These are phyloP conservation scores for Guadua angustifolia DNA, from an alignment of 176 grass and related monocot genomes.

Conservation along the genomic window DNA sequence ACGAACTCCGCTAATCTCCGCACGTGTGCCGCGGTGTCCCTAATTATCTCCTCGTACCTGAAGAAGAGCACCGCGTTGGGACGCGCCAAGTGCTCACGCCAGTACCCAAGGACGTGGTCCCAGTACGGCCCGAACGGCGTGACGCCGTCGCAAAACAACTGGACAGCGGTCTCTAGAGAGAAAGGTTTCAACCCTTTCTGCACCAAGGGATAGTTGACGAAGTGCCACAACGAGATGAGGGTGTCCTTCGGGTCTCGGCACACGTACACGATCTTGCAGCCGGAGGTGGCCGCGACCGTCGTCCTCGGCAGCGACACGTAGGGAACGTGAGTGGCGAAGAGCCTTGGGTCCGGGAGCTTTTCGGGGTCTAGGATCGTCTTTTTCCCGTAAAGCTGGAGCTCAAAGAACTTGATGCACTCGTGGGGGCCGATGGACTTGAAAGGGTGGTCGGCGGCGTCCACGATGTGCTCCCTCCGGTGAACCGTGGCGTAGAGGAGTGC, in stretches of 20 bases:
- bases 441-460: constrained; percentile 3
- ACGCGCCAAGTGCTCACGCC: too few relatives aligned
- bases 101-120: too few relatives aligned
- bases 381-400: neutral
- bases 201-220: too few relatives aligned
- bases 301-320: constrained; percentile 31
- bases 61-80: too few relatives aligned
- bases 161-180: too few relatives aligned
- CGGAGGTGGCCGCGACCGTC: neutral
- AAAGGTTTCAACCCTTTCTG: too few relatives aligned
- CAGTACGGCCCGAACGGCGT: too few relatives aligned
- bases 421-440: constrained; percentile 19
- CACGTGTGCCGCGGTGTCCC: too few relatives aligned
- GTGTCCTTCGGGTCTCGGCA: constrained; percentile 43
- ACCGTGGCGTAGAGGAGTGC: constrained; percentile 35
- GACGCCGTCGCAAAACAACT: too few relatives aligned
- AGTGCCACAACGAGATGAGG: too few relatives aligned
- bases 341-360: constrained; percentile 24
- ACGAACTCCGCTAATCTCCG: too few relatives aligned
- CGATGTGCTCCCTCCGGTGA: constrained; percentile 19
- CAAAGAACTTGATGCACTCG: constrained; percentile 33
- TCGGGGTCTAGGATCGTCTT: neutral
- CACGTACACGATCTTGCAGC: constrained; percentile 39
- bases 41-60: too few relatives aligned
- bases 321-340: constrained; percentile 45